Conservation (phyloP, 1,139 yeast genomes). For the Eremothecium sinecaudum region DNA sequence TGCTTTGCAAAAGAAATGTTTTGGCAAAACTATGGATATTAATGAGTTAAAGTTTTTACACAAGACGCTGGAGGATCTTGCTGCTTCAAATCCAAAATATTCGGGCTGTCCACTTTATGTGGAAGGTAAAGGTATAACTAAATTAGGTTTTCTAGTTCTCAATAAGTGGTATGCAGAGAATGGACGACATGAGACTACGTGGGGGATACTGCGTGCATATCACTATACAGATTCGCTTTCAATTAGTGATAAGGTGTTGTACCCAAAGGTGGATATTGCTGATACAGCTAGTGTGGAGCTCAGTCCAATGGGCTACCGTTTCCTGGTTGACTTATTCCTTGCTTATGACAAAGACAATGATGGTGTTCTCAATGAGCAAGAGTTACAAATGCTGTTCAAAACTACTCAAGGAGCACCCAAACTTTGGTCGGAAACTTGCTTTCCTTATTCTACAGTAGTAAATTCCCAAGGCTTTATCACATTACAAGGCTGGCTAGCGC, state of each 20-base stretch:
- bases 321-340: conserved; percentile 78
- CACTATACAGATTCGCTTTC: conserved; percentile 89
- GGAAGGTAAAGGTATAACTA: conserved; percentile 49
- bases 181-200: conserved; percentile 91
- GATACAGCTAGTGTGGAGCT: conserved; percentile 75
- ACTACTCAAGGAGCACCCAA: conserved; percentile 92
- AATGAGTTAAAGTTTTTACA: conserved; percentile 46
- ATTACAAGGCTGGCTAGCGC: conserved; percentile 95
- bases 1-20: conserved; percentile 64
- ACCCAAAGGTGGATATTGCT: conserved; percentile 73
- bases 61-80: conserved; percentile 27
- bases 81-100: conserved; percentile 16
- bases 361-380: conserved; percentile 78
- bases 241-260: conserved; percentile 63
- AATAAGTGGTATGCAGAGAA: conserved; percentile 77
- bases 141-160: conserved; percentile 64
- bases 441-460: conserved; percentile 79
- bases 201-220: conserved; percentile 85
- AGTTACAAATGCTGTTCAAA: conserved; percentile 55
- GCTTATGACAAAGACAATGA: conserved; percentile 89
- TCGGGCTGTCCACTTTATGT: conserved; percentile 18
- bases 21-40: conserved; percentile 48
- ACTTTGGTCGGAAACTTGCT: conserved; percentile 75
- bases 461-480: conserved; percentile 86
- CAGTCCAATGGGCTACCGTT: conserved; percentile 88